Evolutionary conservation across 2,329 filamentous ascomycete species (phyloP).

Genomic region (Pseudogymnoascus sp.): DNA sequence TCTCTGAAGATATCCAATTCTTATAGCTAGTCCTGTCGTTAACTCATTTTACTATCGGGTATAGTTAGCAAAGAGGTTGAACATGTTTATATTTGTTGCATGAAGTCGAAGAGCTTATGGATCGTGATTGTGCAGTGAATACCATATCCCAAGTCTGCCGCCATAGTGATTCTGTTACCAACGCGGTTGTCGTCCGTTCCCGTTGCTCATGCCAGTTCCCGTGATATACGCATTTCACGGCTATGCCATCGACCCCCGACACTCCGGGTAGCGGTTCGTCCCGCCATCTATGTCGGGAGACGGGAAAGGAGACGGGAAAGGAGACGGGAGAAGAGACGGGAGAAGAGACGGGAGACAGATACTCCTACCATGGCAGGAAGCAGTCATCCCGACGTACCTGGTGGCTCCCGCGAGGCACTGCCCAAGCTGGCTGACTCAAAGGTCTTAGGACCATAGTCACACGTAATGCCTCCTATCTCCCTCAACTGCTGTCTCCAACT

Average conservation of each 20-base stretch:
- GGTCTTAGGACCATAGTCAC: not conserved
- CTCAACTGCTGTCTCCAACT: not conserved
- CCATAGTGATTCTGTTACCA: not conserved
- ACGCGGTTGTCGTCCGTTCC: not conserved
- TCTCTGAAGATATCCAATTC: constrained; percentile 2
- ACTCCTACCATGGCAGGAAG: not conserved
- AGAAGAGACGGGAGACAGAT: not conserved
- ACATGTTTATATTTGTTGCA: constrained; percentile 2
- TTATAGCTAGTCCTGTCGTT: not conserved
- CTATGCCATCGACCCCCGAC: not conserved
- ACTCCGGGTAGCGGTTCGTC: not conserved
- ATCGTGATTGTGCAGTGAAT: not conserved
- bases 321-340: no score
- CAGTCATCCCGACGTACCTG: not conserved
- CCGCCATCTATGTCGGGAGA: not conserved
- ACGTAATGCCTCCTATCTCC: not conserved
- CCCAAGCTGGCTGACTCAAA: not conserved
- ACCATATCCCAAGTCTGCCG: not conserved
- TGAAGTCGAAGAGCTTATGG: not conserved
- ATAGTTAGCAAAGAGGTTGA: constrained; percentile 1
- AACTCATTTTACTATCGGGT: constrained; percentile 5
- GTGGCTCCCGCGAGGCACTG: not conserved
- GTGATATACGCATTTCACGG: not conserved
- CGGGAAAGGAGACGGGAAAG: no score
- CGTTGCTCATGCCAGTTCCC: not conserved